phyloP scores from a whole-genome alignment of 371 early-diverging fungal genomes.

The Chytridium lagenaria region DNA sequence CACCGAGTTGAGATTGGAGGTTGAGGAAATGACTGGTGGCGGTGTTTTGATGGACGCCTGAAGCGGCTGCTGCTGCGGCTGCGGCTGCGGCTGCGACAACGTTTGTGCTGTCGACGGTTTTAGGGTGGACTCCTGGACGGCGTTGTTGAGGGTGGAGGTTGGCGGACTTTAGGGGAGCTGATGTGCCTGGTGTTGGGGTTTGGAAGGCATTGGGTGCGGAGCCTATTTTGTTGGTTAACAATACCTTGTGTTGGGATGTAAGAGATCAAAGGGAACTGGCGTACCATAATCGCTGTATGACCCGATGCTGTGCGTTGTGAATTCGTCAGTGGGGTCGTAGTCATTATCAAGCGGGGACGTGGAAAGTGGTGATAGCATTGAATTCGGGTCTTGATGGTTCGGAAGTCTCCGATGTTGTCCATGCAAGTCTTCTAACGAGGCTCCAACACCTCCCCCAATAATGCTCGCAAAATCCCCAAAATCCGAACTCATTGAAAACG shows the following conservation, averaged over 20 bases:
- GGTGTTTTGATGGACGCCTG: slow-evolving; percentile 4
- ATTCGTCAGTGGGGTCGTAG: slow-evolving; percentile 1
- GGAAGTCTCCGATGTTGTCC: neutral
- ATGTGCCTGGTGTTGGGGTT: slow-evolving; percentile 14
- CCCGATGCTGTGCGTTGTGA: neutral
- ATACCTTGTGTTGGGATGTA: too few relatives aligned
- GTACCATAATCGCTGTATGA: slow-evolving; percentile 5
- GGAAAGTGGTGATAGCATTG: neutral
- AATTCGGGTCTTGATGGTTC: neutral
- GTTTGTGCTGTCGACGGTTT: neutral
- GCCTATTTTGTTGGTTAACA: neutral
- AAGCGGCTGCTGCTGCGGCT: slow-evolving; percentile 10
- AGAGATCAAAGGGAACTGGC: too few relatives aligned
- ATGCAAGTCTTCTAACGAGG: neutral
- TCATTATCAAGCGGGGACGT: slow-evolving; percentile 6
- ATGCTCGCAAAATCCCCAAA: slow-evolving; percentile 14
- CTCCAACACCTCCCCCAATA: neutral
- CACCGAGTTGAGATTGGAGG: neutral
- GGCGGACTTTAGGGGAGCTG: slow-evolving; percentile 8
- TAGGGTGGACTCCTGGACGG: neutral
- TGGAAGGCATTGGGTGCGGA: neutral
- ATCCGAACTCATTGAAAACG: slow-evolving; percentile 14
- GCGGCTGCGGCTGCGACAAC: slow-evolving; percentile 14
- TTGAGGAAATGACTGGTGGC: neutral
- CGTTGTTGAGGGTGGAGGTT: neutral